Evolutionary conservation across 148 eudicot species (phyloP).

Genomic region (Suaeda aralocaspica): DNA sequence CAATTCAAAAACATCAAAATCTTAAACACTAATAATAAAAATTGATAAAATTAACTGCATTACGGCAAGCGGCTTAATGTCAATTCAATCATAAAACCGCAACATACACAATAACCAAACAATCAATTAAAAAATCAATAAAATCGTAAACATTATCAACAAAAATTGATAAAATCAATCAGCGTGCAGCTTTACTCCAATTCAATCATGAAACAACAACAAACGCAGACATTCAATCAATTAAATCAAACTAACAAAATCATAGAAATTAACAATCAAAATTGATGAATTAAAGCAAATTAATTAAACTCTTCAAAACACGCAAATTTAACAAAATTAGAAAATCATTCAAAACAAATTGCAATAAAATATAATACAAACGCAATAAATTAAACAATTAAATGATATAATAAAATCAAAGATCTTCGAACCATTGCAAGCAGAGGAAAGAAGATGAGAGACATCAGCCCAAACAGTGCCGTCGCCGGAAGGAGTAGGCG

Average conservation of each 20-base stretch:
- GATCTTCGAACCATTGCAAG: slow-evolving; percentile 52
- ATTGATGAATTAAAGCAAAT: not conserved
- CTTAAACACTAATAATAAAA: too few relatives aligned
- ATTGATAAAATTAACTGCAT: too few relatives aligned
- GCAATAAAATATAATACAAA: not conserved
- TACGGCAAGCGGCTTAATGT: too few relatives aligned
- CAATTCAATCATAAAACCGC: too few relatives aligned
- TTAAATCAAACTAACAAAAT: too few relatives aligned
- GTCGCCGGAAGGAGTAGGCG: slow-evolving; percentile 48
- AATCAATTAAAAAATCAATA: too few relatives aligned
- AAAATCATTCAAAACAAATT: not conserved
- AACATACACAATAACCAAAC: too few relatives aligned
- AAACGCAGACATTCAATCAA: too few relatives aligned
- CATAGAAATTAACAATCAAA: not conserved
- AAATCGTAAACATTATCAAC: too few relatives aligned
- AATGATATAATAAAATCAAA: slow-evolving; percentile 5
- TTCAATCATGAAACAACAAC: too few relatives aligned
- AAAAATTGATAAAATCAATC: too few relatives aligned
- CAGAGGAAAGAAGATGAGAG: slow-evolving; percentile 52
- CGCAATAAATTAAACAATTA: not conserved
- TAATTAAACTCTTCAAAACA: not conserved
- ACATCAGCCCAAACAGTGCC: slow-evolving; percentile 77
- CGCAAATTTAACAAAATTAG: not conserved
- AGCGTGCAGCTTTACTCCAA: too few relatives aligned
- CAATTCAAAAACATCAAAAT: not conserved